Base-by-base conservation (phyloP, 306 rosid genomes). In the Lathyrus aphaca region DNA sequence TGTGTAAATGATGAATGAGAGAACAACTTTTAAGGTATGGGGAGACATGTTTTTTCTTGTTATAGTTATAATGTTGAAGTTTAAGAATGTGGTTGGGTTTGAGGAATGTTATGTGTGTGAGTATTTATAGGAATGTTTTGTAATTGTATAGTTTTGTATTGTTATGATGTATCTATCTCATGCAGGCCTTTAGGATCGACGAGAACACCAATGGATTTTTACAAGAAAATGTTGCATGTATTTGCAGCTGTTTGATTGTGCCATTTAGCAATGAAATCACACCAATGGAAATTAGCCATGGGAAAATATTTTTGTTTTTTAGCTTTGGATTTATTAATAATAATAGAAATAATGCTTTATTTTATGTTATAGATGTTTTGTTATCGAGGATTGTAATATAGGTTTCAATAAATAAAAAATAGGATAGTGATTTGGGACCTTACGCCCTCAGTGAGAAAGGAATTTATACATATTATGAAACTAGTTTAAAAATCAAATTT, bases 1-100 rank as follows among this genome's bases (percentile, higher is more conserved):
- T 0, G 60, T 35, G n/a, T 30, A 74, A 13, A 80, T 23, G 2
- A 68, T 5, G 1, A 82, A 16, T 13, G 79, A 76, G 66, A 83
- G 57, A 55, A 68, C 32, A 49, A 68, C 25, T 25, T 73, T 78
- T 11, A 78, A 16, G 61, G 10, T 61, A 0, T 29, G 15, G 61
- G 66, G 21, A 61, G 79, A 43, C 84, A 75, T 80, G 53, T 11
- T 17, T 45, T 32, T 58, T 1, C 4, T 55, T 5, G 3, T 11
- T 32, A 1, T 7, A 1, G 0, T 10, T 12, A 39, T 8, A 55
- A 49, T 42, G 42, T 18, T 71, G 15, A 53, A 25, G 1, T 9
- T 6, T 13, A 17, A 53, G 39, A 6, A 54, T 25, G 16, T 72
- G 59, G 25, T 48, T 46, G 37, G 42, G 32, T 46, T 65, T 49